These are phyloP conservation scores for Berberis vulgaris DNA, from an alignment of 164 flowering plant species.

Conservation along the genomic window DNA sequence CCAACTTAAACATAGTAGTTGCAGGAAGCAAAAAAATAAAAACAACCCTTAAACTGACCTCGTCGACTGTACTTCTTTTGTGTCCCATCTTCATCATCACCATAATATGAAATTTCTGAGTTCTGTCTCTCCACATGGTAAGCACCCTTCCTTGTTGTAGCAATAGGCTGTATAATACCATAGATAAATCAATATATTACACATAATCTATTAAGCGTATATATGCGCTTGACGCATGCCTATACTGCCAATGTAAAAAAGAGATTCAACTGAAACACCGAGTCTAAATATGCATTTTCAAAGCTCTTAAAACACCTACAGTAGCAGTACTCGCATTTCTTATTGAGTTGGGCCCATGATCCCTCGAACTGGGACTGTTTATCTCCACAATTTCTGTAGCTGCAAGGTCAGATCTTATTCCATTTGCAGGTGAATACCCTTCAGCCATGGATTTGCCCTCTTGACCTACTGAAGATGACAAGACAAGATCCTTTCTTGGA, in stretches of 20 bases:
- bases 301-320: slow-evolving; percentile 39
- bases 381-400: slow-evolving; percentile 65
- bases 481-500: too few relatives aligned
- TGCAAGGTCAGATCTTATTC: slow-evolving; percentile 28
- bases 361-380: slow-evolving; percentile 47
- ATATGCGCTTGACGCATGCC: background rate
- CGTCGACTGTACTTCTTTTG: slow-evolving; percentile 69
- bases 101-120: slow-evolving; percentile 84
- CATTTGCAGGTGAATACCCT: slow-evolving; percentile 16
- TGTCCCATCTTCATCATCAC: slow-evolving; percentile 93
- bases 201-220: background rate
- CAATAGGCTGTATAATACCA: slow-evolving; percentile 50
- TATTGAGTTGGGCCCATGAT: slow-evolving; percentile 32
- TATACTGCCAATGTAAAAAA: background rate
- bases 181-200: slow-evolving; percentile 2
- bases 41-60: slow-evolving; percentile 32
- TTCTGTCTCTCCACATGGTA: slow-evolving; percentile 61
- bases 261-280: background rate
- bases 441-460: too few relatives aligned
- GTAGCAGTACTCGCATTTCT: slow-evolving; percentile 61
- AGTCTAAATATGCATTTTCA: background rate
- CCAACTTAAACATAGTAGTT: too few relatives aligned
- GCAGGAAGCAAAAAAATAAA: background rate
- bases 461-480: too few relatives aligned
- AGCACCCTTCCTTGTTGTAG: slow-evolving; percentile 68